Conservation (phyloP, 192 early-diverging fungal species). For the Anaeromyces robustus region DNA sequence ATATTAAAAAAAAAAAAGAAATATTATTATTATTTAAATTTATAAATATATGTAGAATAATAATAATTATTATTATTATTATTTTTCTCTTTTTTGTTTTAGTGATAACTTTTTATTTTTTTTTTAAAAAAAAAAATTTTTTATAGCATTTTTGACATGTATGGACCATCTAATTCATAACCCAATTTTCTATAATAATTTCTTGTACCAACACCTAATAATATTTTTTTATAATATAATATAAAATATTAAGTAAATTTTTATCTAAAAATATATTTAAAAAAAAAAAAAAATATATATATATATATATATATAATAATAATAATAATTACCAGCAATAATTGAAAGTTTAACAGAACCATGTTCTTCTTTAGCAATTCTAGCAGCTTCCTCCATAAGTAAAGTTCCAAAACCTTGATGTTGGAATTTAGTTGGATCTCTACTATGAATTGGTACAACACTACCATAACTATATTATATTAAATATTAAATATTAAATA, state of each 20-base stretch:
- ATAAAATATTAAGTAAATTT: slow-evolving; percentile 2
- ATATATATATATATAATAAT: neutral
- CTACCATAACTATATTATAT: slow-evolving; percentile 29
- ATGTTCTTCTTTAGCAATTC: slow-evolving; percentile 95
- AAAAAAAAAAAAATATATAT: slow-evolving; percentile 1
- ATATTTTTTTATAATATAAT: neutral
- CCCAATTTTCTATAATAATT: slow-evolving; percentile 97
- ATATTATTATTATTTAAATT: too few relatives aligned
- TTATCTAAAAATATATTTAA: neutral
- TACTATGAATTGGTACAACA: slow-evolving; percentile 86
- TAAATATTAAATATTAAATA: too few relatives aligned
- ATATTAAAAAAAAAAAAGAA: too few relatives aligned
- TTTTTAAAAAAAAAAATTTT: too few relatives aligned
- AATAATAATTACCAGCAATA: slow-evolving; percentile 55
- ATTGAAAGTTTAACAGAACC: slow-evolving; percentile 86
- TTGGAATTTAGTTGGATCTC: slow-evolving; percentile 97
- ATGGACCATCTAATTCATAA: slow-evolving; percentile 84
- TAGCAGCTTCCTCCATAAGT: slow-evolving; percentile 98
- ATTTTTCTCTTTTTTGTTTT: too few relatives aligned
- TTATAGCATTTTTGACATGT: slow-evolving; percentile 82
- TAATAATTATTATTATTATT: too few relatives aligned
- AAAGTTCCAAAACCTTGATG: slow-evolving; percentile 97
- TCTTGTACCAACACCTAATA: slow-evolving; percentile 73
- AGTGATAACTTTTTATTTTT: too few relatives aligned
- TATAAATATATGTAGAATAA: too few relatives aligned